Conservation (phyloP, 2,329 filamentous ascomycete species). For the Grosmannia clavigera region DNA sequence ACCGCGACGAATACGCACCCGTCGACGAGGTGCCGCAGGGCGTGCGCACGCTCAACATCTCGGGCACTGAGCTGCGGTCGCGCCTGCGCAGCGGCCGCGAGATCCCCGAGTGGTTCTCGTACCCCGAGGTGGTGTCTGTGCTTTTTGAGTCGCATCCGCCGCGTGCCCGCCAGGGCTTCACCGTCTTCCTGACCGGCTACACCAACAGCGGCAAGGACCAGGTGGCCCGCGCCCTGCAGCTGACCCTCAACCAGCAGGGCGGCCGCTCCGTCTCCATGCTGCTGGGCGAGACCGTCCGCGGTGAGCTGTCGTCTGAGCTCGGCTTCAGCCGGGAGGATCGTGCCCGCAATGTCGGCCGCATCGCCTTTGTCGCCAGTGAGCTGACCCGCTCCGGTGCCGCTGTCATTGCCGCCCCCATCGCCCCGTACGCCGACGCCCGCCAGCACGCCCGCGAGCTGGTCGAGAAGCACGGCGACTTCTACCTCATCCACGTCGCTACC, state of each 20-base stretch:
- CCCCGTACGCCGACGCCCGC: slow-evolving; percentile 74
- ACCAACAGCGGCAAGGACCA: slow-evolving; percentile 96
- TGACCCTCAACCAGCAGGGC: slow-evolving; percentile 95
- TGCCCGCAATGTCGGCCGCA: slow-evolving; percentile 87
- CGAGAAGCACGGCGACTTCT: slow-evolving; percentile 82
- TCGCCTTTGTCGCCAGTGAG: slow-evolving; percentile 91
- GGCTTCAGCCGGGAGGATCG: slow-evolving; percentile 91
- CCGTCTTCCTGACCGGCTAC: slow-evolving; percentile 94
- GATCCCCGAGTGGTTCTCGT: slow-evolving; percentile 99
- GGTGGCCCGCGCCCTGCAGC: slow-evolving; percentile 87
- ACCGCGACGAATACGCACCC: slow-evolving; percentile 91
- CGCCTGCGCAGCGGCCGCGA: slow-evolving; percentile 84
- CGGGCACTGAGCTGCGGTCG: slow-evolving; percentile 79
- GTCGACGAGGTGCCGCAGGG: slow-evolving; percentile 79
- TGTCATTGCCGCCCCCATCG: slow-evolving; percentile 93
- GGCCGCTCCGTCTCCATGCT: slow-evolving; percentile 89
- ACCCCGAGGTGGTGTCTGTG: slow-evolving; percentile 94
- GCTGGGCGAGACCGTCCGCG: slow-evolving; percentile 87
- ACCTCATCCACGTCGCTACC: slow-evolving; percentile 89
- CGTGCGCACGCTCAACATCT: slow-evolving; percentile 78
- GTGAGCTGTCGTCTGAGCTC: slow-evolving; percentile 86
- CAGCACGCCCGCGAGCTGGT: slow-evolving; percentile 71
- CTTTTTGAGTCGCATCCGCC: slow-evolving; percentile 95
- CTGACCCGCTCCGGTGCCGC: slow-evolving; percentile 85
- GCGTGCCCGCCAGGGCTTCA: slow-evolving; percentile 87